Base-by-base conservation (phyloP, 1,284 basidiomycete genomes). In the Peniophora sp. region DNA sequence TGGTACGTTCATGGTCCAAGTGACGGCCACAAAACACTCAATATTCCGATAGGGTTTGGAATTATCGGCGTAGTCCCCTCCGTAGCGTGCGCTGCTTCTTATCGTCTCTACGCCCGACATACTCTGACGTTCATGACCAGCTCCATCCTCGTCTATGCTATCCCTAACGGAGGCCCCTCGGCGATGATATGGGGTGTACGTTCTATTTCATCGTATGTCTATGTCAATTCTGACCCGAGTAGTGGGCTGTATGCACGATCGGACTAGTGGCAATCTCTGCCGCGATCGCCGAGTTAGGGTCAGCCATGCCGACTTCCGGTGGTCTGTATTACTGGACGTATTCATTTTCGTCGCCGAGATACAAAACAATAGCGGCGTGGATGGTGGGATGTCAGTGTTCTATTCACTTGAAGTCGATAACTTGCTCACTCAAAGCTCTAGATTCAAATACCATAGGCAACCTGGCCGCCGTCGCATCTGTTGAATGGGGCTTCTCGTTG, bases 101-200 rank as follows among this genome's bases (percentile, higher is more conserved):
- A 24, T 17, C 12, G 34, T 37, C 1, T 39, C n/a, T 15, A 8
- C 39, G 10, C 10, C 2, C 23, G 14, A 15, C 43, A 10, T 18
- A 45, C 23, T 3, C 9, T 24, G 10, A n/a, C 23, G 20, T 50
- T 41, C 47, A 47, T 14, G 41, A 43, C 53, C 46, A 66, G 68
- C 3, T 68, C 70, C 5, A 68, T 69, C 1, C 58, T 73, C n/a
- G 59, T 72, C 49, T 73, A 67, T 58, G 43, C 43, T 24, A 45
- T 45, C 17, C 67, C 70, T 5, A 72, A 74, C 54, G 75, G 74
- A 18, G 74, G 74, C 0, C 64, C 71, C 1, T 63, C 69, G 3
- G 64, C 69, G 18, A 74, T 77, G 71, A 68, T 75, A 24, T 76
- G 74, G 75, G 75, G 65, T 8, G 64, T 66, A 58, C 17, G 64